Base-by-base conservation (phyloP, 495 filamentous ascomycete genomes). In the Penicillium silybi region DNA sequence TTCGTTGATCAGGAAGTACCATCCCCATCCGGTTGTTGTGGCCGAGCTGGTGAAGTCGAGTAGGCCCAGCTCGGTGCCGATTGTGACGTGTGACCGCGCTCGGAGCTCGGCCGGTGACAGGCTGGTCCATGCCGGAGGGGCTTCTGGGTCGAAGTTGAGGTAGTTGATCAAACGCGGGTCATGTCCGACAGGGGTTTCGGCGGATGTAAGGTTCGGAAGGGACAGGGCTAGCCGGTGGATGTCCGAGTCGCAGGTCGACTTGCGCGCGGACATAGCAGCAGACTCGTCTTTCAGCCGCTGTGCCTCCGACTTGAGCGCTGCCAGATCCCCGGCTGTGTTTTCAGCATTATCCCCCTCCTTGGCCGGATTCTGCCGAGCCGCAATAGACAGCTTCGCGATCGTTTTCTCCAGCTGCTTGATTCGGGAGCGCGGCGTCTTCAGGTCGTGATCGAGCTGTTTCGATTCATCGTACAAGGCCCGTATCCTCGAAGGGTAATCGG, bases 1-100 rank as follows among this genome's bases (percentile, higher is more conserved):
- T 54, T 95, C 92, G 68, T 95, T 88, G 27, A 85, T 77, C 0
- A 98, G 82, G 67, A 87, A 96, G 70, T 98, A 98, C 90, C 91
- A 98, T 0, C 93, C 93, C 92, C 92, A 97, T 15, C 93, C 93
- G 29, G 84, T 88, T 17, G 88, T 84, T 8, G 80, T 85, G 17
- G 83, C 85, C 3, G 91, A 89, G 46, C 76, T 81, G 10, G 84
- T 75, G 61, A 98, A 97, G 70, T 98, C 95, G 42, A 98, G 72
- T 1, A 97, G 73, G 18, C 83, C 79, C 0, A 98, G 80, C 55
- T 87, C 80, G 1, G 80, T 74, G 20, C 95, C 95, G 54, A 98
- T 88, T 53, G 92, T 79, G 6, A 90, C 86, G 66, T 98, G 93
- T 0, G 87, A 89, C 19, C 74, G 74, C 20, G 63, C 48, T 18